Conservation (phyloP, 164 flowering plant genomes). For the Macadamia tetraphylla region DNA sequence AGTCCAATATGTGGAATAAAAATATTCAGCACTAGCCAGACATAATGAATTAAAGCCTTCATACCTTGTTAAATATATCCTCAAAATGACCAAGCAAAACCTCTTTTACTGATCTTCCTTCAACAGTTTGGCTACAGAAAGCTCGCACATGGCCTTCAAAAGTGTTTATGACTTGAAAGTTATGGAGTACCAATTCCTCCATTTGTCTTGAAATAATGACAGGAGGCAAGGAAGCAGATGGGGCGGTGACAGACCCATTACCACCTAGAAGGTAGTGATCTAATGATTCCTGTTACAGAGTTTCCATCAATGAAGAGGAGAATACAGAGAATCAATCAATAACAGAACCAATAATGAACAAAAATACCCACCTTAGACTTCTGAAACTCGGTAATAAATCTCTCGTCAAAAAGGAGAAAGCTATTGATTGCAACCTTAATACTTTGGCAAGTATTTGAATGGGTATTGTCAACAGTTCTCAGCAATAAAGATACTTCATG, state of each 20-base stretch:
- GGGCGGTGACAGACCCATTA: slow-evolving; percentile 20
- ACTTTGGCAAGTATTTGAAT: slow-evolving; percentile 43
- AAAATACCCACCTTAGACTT: slow-evolving; percentile 58
- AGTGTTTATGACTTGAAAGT: slow-evolving; percentile 44
- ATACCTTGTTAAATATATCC: slow-evolving; percentile 44
- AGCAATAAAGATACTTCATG: slow-evolving; percentile 54
- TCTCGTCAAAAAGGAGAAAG: slow-evolving; percentile 39
- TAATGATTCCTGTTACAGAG: slow-evolving; percentile 49
- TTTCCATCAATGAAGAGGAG: neutral
- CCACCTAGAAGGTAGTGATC: slow-evolving; percentile 54
- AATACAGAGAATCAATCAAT: neutral
- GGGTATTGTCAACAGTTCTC: slow-evolving; percentile 42
- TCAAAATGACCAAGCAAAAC: slow-evolving; percentile 43
- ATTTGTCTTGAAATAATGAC: slow-evolving; percentile 45
- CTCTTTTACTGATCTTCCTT: slow-evolving; percentile 32
- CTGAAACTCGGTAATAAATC: slow-evolving; percentile 34
- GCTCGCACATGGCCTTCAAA: slow-evolving; percentile 38
- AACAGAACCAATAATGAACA: neutral
- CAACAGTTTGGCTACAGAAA: slow-evolving; percentile 21
- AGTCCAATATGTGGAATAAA: neutral
- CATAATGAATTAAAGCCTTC: neutral
- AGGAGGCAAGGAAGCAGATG: slow-evolving; percentile 22
- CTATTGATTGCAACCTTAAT: slow-evolving; percentile 33
- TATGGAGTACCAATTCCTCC: slow-evolving; percentile 43
- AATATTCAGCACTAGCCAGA: neutral